These are phyloP conservation scores for Podospora tetraspora DNA, from an alignment of 495 filamentous ascomycete species.

Conservation along the genomic window DNA sequence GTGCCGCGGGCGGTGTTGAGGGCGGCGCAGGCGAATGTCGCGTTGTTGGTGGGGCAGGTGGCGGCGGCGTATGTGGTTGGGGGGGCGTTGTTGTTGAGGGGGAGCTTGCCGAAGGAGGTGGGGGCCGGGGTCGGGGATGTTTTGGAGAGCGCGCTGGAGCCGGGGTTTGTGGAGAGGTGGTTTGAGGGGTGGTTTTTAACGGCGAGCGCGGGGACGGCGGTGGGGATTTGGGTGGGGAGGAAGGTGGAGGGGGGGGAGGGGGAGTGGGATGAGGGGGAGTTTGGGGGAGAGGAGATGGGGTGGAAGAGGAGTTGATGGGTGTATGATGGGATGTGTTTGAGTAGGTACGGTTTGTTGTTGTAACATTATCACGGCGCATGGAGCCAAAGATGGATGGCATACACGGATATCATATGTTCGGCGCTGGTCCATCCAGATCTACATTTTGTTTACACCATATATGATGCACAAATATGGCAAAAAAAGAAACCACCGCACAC, in stretches of 20 bases:
- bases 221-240: constrained; percentile 63
- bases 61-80: constrained; percentile 74
- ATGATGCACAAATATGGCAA: not conserved
- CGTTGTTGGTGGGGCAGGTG: constrained; percentile 69
- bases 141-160: constrained; percentile 64
- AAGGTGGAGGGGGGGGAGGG: constrained; percentile 46
- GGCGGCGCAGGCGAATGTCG: constrained; percentile 60
- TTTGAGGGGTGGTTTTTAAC: constrained; percentile 77
- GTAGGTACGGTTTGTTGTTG: not conserved
- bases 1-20: constrained; percentile 54
- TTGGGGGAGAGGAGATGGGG: constrained; percentile 61
- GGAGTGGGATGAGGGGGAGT: constrained; percentile 41
- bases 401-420: not conserved
- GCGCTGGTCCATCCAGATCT: not conserved
- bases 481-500: not conserved
- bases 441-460: not conserved
- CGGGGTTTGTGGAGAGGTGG: constrained; percentile 74
- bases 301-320: constrained; percentile 50
- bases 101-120: constrained; percentile 66
- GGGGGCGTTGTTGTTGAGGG: constrained; percentile 64
- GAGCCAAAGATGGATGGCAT: not conserved
- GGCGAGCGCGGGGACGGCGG: constrained; percentile 54
- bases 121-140: constrained; percentile 65
- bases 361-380: not conserved
- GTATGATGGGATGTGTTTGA: not conserved